Percentiles rank a stretch among this genome's conserved stretches.
phyloP scores from a whole-genome alignment of 306 rosid genomes.

The Cucumis hystrix region DNA sequence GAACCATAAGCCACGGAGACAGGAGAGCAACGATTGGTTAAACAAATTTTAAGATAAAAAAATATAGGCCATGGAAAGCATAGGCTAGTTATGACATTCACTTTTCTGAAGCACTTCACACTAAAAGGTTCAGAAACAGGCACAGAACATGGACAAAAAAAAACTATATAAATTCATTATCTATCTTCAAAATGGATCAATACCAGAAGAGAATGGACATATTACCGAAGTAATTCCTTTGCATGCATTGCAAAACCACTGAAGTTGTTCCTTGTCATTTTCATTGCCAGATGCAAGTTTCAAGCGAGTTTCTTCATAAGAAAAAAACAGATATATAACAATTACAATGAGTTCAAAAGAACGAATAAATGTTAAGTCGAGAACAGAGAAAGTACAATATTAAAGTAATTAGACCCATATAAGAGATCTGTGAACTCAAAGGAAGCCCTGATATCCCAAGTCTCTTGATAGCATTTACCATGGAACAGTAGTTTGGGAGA shows the following conservation, averaged over 20 bases:
- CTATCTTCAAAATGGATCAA: neutral
- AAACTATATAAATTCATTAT: neutral
- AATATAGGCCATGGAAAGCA: neutral
- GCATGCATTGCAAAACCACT: conserved; percentile 87
- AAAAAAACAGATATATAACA: neutral
- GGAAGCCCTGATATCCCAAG: neutral
- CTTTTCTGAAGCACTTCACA: neutral
- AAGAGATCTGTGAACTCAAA: neutral
- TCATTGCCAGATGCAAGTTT: conserved; percentile 81
- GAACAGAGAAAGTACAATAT: neutral
- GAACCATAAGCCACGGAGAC: neutral
- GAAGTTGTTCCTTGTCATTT: conserved; percentile 63
- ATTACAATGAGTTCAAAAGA: conserved; percentile 7
- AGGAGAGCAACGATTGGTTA: neutral
- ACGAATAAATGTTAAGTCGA: neutral
- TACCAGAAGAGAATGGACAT: neutral
- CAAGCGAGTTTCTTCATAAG: conserved; percentile 45
- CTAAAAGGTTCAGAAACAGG: neutral
- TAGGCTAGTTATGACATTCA: neutral
- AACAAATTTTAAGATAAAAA: neutral
- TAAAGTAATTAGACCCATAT: neutral
- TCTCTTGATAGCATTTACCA: neutral
- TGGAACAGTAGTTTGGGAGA: neutral
- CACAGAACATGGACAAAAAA: neutral
- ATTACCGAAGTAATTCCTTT: conserved; percentile 91